Conservation (phyloP, 1,284 basidiomycete genomes). For the Mycena citricolor region DNA sequence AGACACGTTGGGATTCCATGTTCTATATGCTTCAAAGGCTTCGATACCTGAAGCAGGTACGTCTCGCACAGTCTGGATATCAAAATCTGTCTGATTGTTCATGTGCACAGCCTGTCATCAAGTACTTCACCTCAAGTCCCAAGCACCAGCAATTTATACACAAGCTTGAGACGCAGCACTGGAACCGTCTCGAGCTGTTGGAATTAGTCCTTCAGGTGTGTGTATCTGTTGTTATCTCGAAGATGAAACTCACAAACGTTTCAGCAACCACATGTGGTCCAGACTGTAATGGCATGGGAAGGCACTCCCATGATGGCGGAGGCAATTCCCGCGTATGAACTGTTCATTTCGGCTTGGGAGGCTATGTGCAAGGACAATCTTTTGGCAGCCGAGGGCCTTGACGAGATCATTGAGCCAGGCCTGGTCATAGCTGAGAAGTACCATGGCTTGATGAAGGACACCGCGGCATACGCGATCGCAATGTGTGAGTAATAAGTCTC, state of each 20-base stretch:
- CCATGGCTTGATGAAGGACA: slow-evolving; percentile 6
- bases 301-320: slow-evolving; percentile 17
- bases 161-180: slow-evolving; percentile 12
- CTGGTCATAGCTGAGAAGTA: slow-evolving; percentile 4
- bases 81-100: not conserved
- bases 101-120: slow-evolving; percentile 6
- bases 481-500: slow-evolving; percentile 15
- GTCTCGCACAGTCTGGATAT: not conserved
- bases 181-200: slow-evolving; percentile 10
- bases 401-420: slow-evolving; percentile 1
- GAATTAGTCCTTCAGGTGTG: slow-evolving; percentile 11
- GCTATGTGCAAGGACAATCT: slow-evolving; percentile 1
- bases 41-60: slow-evolving; percentile 13
- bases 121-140: slow-evolving; percentile 4
- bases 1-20: slow-evolving; percentile 19
- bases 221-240: not conserved
- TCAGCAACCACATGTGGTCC: slow-evolving; percentile 16
- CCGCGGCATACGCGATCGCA: slow-evolving; percentile 5
- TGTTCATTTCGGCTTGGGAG: slow-evolving; percentile 18
- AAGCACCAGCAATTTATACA: not conserved
- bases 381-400: slow-evolving; percentile 1
- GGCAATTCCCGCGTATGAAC: slow-evolving; percentile 18
- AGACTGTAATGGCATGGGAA: slow-evolving; percentile 17
- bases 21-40: slow-evolving; percentile 17
- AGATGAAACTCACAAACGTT: no score